phyloP scores from a whole-genome alignment of 2,329 filamentous ascomycete species.

The Lachnellula arida region DNA sequence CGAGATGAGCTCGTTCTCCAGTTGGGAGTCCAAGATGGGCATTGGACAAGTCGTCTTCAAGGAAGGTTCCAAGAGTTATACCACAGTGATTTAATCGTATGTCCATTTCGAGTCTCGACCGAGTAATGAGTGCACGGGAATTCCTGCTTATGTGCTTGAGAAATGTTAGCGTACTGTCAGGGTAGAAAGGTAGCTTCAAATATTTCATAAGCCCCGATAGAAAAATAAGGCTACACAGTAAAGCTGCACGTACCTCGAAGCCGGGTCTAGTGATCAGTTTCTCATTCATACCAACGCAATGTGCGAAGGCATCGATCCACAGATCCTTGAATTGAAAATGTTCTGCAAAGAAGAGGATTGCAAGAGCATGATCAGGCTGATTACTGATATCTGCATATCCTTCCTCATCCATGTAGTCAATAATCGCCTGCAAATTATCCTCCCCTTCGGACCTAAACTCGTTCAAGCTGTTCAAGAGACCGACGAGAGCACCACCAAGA shows the following conservation, averaged over 20 bases:
- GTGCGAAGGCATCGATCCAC: slow-evolving; percentile 69
- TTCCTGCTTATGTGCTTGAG: slow-evolving; percentile 44
- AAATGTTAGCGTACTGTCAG: slow-evolving; percentile 6
- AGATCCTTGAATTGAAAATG: slow-evolving; percentile 56
- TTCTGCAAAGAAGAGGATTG: slow-evolving; percentile 64
- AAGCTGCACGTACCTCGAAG: slow-evolving; percentile 48
- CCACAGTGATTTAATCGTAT: slow-evolving; percentile 54
- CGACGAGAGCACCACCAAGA: slow-evolving; percentile 59
- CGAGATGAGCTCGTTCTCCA: slow-evolving; percentile 60
- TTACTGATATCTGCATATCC: slow-evolving; percentile 65
- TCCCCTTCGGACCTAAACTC: slow-evolving; percentile 51
- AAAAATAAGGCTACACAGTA: no score
- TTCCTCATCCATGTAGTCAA: slow-evolving; percentile 62
- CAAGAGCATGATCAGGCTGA: slow-evolving; percentile 63
- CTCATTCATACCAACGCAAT: slow-evolving; percentile 75
- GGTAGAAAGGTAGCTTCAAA: neutral
- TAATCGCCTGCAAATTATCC: slow-evolving; percentile 57
- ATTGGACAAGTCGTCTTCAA: slow-evolving; percentile 66
- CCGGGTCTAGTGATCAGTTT: slow-evolving; percentile 52
- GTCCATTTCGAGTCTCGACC: slow-evolving; percentile 61
- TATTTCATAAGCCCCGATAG: no score
- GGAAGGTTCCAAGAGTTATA: slow-evolving; percentile 58
- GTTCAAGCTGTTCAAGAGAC: slow-evolving; percentile 60
- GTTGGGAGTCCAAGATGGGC: slow-evolving; percentile 59
- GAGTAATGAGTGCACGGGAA: slow-evolving; percentile 61